Conservation (phyloP, 2,329 filamentous ascomycete genomes). For the Aspergillus eucalypticola region DNA sequence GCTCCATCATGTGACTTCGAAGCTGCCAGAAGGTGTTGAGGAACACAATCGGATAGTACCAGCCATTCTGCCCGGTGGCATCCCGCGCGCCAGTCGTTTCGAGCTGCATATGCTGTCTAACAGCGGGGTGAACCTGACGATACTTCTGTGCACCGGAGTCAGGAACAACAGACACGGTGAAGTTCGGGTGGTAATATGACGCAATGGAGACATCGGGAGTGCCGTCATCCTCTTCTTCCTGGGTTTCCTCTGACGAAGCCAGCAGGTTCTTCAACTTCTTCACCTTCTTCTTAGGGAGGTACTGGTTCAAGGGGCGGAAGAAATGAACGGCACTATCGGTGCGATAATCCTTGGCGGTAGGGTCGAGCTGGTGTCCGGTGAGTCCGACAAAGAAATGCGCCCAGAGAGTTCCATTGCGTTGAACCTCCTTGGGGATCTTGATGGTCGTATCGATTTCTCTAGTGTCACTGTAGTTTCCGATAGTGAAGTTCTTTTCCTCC, state of each 20-base stretch:
- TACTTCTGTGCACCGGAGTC: slow-evolving; percentile 72
- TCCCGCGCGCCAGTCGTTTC: slow-evolving; percentile 82
- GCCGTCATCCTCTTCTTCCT: slow-evolving; percentile 54
- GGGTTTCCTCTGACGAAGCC: slow-evolving; percentile 52
- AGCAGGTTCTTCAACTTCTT: slow-evolving; percentile 86
- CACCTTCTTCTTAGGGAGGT: slow-evolving; percentile 86
- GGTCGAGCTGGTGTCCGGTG: slow-evolving; percentile 74
- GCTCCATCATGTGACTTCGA: slow-evolving; percentile 80
- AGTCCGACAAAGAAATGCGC: slow-evolving; percentile 90
- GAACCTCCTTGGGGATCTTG: slow-evolving; percentile 72
- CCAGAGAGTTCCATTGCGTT: slow-evolving; percentile 91
- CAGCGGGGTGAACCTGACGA: slow-evolving; percentile 67
- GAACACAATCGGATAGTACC: slow-evolving; percentile 90
- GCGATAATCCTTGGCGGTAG: slow-evolving; percentile 70
- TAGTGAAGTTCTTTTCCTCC: slow-evolving; percentile 74
- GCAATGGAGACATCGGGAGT: slow-evolving; percentile 68
- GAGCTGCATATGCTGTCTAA: slow-evolving; percentile 74
- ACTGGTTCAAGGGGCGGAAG: slow-evolving; percentile 80
- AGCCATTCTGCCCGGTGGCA: slow-evolving; percentile 79
- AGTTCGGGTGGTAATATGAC: slow-evolving; percentile 94
- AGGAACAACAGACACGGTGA: slow-evolving; percentile 83
- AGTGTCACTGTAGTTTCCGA: slow-evolving; percentile 77
- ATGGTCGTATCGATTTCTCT: slow-evolving; percentile 77
- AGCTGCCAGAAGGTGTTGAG: slow-evolving; percentile 98
- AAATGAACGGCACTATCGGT: slow-evolving; percentile 78